These are phyloP conservation scores for Phytophthora syringae DNA, from an alignment of 352 stramenopile genomes.

Conservation along the genomic window DNA sequence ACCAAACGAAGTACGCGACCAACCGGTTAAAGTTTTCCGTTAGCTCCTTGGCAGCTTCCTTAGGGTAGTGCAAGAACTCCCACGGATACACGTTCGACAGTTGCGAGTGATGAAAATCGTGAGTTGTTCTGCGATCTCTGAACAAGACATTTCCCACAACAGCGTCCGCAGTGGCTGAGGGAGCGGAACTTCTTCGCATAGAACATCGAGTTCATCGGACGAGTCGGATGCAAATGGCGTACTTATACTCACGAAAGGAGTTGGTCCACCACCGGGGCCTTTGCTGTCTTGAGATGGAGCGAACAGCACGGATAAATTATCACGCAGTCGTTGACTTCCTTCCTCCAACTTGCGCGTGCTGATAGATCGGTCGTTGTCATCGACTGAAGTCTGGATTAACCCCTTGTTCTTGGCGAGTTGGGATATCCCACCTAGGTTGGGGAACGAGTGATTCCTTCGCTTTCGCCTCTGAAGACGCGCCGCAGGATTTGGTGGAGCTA, in stretches of 20 bases:
- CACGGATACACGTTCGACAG: conserved; percentile 53
- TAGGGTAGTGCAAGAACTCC: conserved; percentile 62
- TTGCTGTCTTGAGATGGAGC: conserved; percentile 17
- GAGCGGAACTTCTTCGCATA: conserved; percentile 47
- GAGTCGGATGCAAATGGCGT: conserved; percentile 17
- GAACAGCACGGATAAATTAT: conserved; percentile 35
- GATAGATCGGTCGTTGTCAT: conserved; percentile 25
- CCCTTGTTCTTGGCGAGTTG: conserved; percentile 29
- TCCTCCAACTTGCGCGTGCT: conserved; percentile 23
- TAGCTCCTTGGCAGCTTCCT: conserved; percentile 53
- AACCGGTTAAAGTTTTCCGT: conserved; percentile 73
- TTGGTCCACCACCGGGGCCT: conserved; percentile 8
- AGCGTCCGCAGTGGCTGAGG: conserved; percentile 51
- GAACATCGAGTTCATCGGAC: conserved; percentile 51
- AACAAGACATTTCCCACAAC: conserved; percentile 58
- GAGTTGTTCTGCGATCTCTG: conserved; percentile 68
- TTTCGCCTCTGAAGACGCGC: conserved; percentile 34
- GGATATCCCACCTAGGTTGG: conserved; percentile 52
- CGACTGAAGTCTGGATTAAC: conserved; percentile 18
- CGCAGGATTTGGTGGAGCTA: conserved; percentile 8
- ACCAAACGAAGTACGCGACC: conserved; percentile 79
- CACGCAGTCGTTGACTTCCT: conserved; percentile 23
- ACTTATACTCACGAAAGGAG: conserved; percentile 16
- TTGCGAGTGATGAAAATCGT: conserved; percentile 72
- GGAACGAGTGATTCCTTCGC: conserved; percentile 73